These are phyloP conservation scores for Corylus heterophylla DNA, from an alignment of 306 rosid species.

Conservation along the genomic window DNA sequence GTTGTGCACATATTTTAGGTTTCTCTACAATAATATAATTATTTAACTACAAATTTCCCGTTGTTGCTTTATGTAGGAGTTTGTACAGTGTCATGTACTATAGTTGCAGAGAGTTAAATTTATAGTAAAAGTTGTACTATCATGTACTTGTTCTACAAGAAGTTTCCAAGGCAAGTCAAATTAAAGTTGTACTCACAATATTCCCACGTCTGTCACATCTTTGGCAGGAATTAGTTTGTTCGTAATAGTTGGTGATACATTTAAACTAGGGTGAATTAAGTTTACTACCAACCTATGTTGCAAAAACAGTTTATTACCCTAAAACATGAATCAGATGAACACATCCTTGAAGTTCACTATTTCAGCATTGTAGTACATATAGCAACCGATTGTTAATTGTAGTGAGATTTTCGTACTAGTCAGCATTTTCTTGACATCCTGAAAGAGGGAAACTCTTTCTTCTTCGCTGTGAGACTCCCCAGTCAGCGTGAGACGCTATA, in stretches of 20 bases:
- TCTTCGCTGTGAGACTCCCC: too few species aligned
- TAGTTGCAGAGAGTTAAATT: background rate
- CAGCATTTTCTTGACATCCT: background rate
- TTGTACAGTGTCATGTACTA: background rate
- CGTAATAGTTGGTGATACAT: background rate
- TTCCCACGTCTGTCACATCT: background rate
- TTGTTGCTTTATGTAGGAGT: background rate
- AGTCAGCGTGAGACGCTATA: too few species aligned
- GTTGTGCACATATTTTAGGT: too few species aligned
- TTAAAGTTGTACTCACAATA: background rate
- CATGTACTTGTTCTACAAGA: background rate
- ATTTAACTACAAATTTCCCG: background rate
- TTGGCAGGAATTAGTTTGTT: background rate
- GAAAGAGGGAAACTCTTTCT: too few species aligned
- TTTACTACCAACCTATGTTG: background rate
- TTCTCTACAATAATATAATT: background rate
- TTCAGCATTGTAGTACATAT: background rate
- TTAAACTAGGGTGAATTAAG: background rate
- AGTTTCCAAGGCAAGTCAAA: background rate
- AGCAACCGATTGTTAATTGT: background rate
- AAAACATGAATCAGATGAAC: background rate
- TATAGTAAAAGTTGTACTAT: background rate
- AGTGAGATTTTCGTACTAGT: too few species aligned
- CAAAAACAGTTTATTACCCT: background rate
- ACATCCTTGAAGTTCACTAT: background rate